Base-by-base conservation (phyloP, 2,329 filamentous ascomycete species). In the Penicillium sp. region DNA sequence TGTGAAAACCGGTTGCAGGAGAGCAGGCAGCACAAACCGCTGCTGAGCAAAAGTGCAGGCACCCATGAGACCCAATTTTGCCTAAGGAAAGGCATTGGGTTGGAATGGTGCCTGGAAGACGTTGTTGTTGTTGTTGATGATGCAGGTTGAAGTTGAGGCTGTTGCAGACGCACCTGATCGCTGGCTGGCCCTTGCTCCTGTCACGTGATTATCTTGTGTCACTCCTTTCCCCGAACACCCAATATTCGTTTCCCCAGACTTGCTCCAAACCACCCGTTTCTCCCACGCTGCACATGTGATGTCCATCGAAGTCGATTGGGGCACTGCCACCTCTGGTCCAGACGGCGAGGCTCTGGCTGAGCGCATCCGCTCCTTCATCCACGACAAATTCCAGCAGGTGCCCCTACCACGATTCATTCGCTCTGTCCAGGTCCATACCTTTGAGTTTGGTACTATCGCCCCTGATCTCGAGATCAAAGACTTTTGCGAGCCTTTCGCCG, bases 241-340 rank as follows among this genome's bases (percentile, higher is more conserved):
- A 41, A 41, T 15, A 41, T 5, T 41, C 35, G 15, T 41, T 41
- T 41, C 35, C 35, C 35, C 35, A 41, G 35, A 41, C 35, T 41
- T 41, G 35, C 35, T 15, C 31, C 21, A n/a, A 26, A 7, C 31
- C 50, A 45, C 9, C 46, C 26, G 1, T 26, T 38, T 26, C 26
- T 51, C 29, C 23, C 23, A 11, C 26, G 54, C 48, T 53, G 64
- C 67, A 69, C 65, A 69, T 69, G 77, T 78, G 64, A 99, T 99
- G 95, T 98, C 95, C 70, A 94, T 99, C 82, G 93, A 98, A 75
- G 90, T 99, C 76, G 93, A 96, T 79, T 99, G 95, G 95, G 90
- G 95, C 73, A 91, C 90, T 65, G 87, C 98, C 74, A 98, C 94
- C 23, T 89, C 88, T 65, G 95, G 95, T 30, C 88, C 92, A 53